A percentile compares a stretch with the other conserved stretches of the same genome.
These are phyloP conservation scores for Lachancea waltii DNA, from an alignment of 805 yeast genomes.

Conservation along the genomic window DNA sequence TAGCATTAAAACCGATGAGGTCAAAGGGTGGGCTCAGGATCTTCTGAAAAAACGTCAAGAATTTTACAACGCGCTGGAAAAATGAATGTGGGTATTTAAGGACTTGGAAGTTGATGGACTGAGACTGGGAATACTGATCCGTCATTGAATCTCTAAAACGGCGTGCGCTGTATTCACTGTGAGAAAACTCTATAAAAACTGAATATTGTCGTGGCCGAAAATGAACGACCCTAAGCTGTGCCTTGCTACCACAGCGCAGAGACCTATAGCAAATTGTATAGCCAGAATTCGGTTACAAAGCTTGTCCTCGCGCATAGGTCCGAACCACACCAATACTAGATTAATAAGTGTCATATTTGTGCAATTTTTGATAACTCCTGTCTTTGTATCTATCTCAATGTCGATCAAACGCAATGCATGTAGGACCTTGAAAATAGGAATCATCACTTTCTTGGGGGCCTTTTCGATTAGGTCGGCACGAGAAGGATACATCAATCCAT, in stretches of 20 bases:
- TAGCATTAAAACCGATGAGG: conserved; percentile 64
- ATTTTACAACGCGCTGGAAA: conserved; percentile 31
- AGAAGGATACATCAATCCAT: conserved; percentile 75
- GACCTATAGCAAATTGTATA: conserved; percentile 61
- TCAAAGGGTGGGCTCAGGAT: conserved; percentile 61
- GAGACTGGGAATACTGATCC: too few species aligned
- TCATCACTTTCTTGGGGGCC: conserved; percentile 32
- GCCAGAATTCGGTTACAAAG: conserved; percentile 55
- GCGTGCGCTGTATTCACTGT: background rate
- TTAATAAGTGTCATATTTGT: conserved; percentile 88
- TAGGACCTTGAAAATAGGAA: conserved; percentile 38
- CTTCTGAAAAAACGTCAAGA: conserved; percentile 41
- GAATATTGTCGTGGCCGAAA: conserved; percentile 83
- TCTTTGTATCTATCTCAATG: conserved; percentile 38
- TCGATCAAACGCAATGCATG: conserved; percentile 41
- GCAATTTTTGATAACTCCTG: conserved; percentile 36
- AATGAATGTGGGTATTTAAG: background rate
- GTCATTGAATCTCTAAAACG: background rate
- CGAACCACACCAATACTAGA: conserved; percentile 73
- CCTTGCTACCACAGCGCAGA: conserved; percentile 59
- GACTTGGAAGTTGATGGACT: too few species aligned
- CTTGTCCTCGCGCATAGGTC: conserved; percentile 81
- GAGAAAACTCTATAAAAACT: conserved; percentile 17
- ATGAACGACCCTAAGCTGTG: conserved; percentile 81
- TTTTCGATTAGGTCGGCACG: conserved; percentile 38